phyloP scores from a whole-genome alignment of 2,329 filamentous ascomycete genomes.

The Aquanectria penicillioides region DNA sequence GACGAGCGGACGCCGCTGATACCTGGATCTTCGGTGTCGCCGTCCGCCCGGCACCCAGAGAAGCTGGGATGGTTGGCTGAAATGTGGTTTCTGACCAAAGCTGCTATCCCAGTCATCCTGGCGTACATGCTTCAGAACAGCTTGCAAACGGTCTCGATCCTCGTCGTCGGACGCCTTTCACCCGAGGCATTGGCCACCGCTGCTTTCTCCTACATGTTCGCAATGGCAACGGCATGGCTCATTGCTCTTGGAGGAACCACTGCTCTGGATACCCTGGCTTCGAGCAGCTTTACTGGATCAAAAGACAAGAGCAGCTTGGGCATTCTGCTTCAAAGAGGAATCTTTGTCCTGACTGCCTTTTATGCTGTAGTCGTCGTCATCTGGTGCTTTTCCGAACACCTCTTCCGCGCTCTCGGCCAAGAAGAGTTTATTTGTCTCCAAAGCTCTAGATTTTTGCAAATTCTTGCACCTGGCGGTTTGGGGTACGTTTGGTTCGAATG shows the following conservation, averaged over 20 bases:
- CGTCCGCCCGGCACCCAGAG: background rate
- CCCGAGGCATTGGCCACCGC: conserved; percentile 83
- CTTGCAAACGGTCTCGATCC: conserved; percentile 82
- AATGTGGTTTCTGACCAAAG: conserved; percentile 65
- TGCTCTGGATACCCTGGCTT: conserved; percentile 85
- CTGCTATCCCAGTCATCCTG: conserved; percentile 80
- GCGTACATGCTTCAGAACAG: conserved; percentile 89
- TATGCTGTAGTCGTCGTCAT: conserved; percentile 78
- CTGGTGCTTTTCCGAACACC: conserved; percentile 78
- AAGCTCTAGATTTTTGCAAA: conserved; percentile 76
- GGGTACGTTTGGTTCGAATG: conserved; percentile 90
- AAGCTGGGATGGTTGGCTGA: conserved; percentile 36
- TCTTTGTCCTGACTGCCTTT: conserved; percentile 76
- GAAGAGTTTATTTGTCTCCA: conserved; percentile 80
- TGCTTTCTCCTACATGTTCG: conserved; percentile 94
- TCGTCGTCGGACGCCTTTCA: conserved; percentile 82
- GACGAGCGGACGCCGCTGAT: conserved; percentile 36
- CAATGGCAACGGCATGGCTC: conserved; percentile 88
- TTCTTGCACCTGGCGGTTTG: conserved; percentile 81
- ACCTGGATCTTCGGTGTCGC: background rate
- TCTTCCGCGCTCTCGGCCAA: conserved; percentile 81
- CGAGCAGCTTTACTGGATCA: conserved; percentile 83
- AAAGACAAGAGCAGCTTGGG: conserved; percentile 82
- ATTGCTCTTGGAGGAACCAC: conserved; percentile 88
- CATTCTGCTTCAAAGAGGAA: conserved; percentile 78